Evolutionary conservation across 2,329 filamentous ascomycete species (phyloP).

Genomic region (Trichoderma koningiopsis): DNA sequence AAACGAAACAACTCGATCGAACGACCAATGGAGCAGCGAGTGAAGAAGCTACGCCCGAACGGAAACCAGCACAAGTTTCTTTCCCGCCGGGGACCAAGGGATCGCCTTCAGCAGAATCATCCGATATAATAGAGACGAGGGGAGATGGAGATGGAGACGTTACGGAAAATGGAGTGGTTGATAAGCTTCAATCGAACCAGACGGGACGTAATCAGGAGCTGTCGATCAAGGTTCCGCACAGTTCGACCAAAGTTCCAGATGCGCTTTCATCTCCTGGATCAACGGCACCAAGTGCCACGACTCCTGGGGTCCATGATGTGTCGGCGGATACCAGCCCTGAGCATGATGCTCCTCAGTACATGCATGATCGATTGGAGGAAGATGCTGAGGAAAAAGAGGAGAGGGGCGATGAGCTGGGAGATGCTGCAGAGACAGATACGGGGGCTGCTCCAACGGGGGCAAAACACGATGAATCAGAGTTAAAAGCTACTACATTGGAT

Average conservation of each 20-base stretch:
- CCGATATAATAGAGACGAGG: constrained; percentile 13
- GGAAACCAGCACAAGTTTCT: constrained; percentile 35
- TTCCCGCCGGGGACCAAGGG: constrained; percentile 40
- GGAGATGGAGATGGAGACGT: not conserved
- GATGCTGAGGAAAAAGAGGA: constrained; percentile 44
- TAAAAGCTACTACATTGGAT: constrained; percentile 35
- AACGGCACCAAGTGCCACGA: constrained; percentile 72
- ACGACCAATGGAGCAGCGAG: constrained; percentile 7
- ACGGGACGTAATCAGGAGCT: constrained; percentile 25
- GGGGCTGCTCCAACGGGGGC: constrained; percentile 30
- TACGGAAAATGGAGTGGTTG: not conserved
- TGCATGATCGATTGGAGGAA: constrained; percentile 38
- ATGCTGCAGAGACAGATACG: not conserved
- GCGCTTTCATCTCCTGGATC: constrained; percentile 61
- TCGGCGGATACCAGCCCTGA: constrained; percentile 77
- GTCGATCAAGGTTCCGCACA: constrained; percentile 37
- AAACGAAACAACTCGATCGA: not conserved
- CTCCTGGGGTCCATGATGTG: constrained; percentile 66
- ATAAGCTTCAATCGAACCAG: not conserved
- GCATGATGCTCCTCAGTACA: constrained; percentile 62
- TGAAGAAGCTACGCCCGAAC: constrained; percentile 16
- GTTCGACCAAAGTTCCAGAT: constrained; percentile 42
- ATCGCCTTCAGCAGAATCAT: constrained; percentile 28
- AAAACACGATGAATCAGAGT: constrained; percentile 9
- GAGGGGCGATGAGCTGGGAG: constrained; percentile 32